phyloP scores from a whole-genome alignment of 345 rosid species.

The Geranium brycei region DNA sequence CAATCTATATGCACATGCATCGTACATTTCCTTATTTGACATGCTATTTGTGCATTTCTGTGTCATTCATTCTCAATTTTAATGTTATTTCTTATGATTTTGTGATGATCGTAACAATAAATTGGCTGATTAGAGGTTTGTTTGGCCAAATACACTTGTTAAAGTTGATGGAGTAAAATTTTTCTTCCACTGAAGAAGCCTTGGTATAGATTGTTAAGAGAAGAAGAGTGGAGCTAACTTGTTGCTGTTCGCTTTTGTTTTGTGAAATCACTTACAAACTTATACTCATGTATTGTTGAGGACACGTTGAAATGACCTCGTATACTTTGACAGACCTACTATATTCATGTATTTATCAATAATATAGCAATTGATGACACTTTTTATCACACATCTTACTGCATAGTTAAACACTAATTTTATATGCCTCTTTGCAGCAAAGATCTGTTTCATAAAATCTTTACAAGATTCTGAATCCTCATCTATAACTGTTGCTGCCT shows the following conservation, averaged over 20 bases:
- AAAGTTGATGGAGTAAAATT: neutral
- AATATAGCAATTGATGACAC: neutral
- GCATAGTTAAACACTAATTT: slow-evolving; percentile 14
- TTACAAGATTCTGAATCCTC: slow-evolving; percentile 50
- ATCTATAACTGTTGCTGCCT: slow-evolving; percentile 35
- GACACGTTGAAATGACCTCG: too few species aligned
- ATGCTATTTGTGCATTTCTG: neutral
- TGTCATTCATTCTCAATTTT: neutral
- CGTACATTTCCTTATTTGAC: neutral
- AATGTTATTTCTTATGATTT: too few species aligned
- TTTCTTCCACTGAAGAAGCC: too few species aligned
- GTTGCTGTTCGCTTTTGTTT: too few species aligned
- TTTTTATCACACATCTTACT: neutral
- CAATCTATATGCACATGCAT: neutral
- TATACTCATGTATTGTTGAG: too few species aligned
- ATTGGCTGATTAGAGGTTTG: neutral
- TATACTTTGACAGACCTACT: neutral
- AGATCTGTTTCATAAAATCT: slow-evolving; percentile 47
- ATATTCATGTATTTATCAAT: neutral
- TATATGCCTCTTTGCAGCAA: slow-evolving; percentile 51
- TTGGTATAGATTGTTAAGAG: too few species aligned
- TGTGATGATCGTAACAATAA: neutral
- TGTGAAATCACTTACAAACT: too few species aligned
- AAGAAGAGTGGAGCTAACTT: too few species aligned
- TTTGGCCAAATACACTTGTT: neutral